Evolutionary conservation across 257 asterid species (phyloP).

Genomic region (Parsonsia alboflavescens): DNA sequence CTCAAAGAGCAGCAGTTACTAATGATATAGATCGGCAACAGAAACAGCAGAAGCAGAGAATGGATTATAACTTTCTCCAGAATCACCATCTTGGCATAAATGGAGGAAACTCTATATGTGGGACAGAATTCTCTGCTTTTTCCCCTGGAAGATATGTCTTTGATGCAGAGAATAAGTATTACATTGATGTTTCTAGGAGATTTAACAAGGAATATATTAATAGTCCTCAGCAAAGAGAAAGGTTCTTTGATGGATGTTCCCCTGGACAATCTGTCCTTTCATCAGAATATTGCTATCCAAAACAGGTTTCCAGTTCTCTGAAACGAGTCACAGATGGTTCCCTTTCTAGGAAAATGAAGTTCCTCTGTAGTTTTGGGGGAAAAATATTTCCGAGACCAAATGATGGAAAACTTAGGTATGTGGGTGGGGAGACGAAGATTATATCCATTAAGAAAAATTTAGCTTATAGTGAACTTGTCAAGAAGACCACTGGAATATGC

Average conservation of each 20-base stretch:
- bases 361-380: conserved; percentile 94
- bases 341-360: conserved; percentile 51
- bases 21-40: conserved; percentile 28
- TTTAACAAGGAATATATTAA: conserved; percentile 18
- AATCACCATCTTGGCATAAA: conserved; percentile 29
- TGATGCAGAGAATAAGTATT: conserved; percentile 22
- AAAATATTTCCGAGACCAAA: conserved; percentile 74
- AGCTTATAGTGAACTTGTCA: conserved; percentile 53
- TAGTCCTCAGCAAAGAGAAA: conserved; percentile 25
- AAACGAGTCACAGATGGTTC: conserved; percentile 32
- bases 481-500: conserved; percentile 53
- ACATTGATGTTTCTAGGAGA: conserved; percentile 24
- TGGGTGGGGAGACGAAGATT: conserved; percentile 84
- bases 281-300: conserved; percentile 38
- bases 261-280: conserved; percentile 25
- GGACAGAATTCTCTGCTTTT: conserved; percentile 27
- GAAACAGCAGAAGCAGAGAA: conserved; percentile 18
- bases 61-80: conserved; percentile 22
- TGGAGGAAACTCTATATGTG: conserved; percentile 30
- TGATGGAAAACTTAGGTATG: conserved; percentile 80
- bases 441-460: conserved; percentile 56
- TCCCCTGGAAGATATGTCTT: conserved; percentile 29
- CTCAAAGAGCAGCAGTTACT: conserved; percentile 25
- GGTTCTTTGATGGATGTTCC: conserved; percentile 31
- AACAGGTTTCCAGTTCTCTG: conserved; percentile 26